These are phyloP conservation scores for Pichia heedii DNA, from an alignment of 805 yeast genomes.

Conservation along the genomic window DNA sequence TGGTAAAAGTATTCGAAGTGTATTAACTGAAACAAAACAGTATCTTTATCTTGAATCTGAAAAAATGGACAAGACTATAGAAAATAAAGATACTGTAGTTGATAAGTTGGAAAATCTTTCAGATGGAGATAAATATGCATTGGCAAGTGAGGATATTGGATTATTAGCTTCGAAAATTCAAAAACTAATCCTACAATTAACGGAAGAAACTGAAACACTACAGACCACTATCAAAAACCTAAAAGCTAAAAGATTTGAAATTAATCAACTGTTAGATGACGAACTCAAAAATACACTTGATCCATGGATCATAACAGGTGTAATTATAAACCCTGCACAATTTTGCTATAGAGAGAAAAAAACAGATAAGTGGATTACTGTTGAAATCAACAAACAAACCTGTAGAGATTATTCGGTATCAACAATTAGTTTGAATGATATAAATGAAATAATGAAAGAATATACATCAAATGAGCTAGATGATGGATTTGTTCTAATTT, in stretches of 20 bases:
- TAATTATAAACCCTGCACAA: constrained; percentile 24
- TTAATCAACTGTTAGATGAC: constrained; percentile 19
- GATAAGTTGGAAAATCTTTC: background rate
- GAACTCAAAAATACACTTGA: constrained; percentile 19
- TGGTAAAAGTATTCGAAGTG: constrained; percentile 24
- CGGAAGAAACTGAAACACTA: constrained; percentile 11
- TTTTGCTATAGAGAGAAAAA: constrained; percentile 24
- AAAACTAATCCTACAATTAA: constrained; percentile 2
- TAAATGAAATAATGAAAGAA: constrained; percentile 16
- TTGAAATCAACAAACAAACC: constrained; percentile 22
- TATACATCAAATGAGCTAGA: constrained; percentile 21
- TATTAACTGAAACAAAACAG: constrained; percentile 20
- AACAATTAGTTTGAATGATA: constrained; percentile 18
- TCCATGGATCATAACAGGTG: constrained; percentile 32
- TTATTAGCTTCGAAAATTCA: constrained; percentile 1
- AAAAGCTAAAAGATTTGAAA: constrained; percentile 18
- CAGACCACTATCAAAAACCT: constrained; percentile 13
- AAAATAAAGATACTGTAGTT: background rate
- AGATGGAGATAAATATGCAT: background rate
- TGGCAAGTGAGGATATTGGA: constrained; percentile 10
- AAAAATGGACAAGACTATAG: background rate
- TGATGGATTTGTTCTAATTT: constrained; percentile 27
- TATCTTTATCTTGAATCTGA: constrained; percentile 12
- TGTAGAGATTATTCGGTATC: constrained; percentile 19
- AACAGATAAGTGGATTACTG: constrained; percentile 23